Evolutionary conservation across 257 asterid genomes (phyloP).

Genomic region (Echites panduratus): DNA sequence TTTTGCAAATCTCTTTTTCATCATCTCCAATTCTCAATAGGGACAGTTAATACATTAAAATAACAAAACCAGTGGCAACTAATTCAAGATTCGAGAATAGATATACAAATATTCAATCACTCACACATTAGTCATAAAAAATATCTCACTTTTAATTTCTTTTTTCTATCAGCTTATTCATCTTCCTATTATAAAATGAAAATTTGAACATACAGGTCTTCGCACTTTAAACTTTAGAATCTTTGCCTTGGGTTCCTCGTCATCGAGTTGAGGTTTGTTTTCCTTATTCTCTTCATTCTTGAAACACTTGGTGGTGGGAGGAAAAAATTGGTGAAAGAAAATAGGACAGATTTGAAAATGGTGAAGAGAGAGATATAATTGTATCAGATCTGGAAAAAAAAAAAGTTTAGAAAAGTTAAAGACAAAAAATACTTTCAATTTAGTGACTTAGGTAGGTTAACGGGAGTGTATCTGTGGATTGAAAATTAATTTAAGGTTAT

Average conservation of each 20-base stretch:
- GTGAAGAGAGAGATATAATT: too few species aligned
- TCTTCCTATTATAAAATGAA: neutral
- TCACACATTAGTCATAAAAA: neutral
- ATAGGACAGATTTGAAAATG: too few species aligned
- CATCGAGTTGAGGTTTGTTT: conserved; percentile 4
- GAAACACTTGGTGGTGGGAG: conserved; percentile 28
- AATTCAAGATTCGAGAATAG: neutral
- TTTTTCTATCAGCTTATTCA: neutral
- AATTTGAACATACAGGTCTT: neutral
- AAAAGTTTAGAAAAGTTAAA: too few species aligned
- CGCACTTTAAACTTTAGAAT: conserved; percentile 55
- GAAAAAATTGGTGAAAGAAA: too few species aligned
- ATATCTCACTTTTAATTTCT: too few species aligned
- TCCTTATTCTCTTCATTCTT: conserved; percentile 13
- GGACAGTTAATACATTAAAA: neutral
- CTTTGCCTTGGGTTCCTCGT: conserved; percentile 28
- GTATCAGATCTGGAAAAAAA: too few species aligned
- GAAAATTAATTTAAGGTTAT: too few species aligned
- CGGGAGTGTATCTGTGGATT: too few species aligned
- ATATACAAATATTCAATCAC: neutral
- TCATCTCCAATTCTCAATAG: too few species aligned
- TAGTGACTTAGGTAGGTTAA: too few species aligned
- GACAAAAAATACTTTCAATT: too few species aligned
- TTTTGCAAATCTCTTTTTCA: too few species aligned
- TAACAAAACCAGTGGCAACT: neutral